These are phyloP conservation scores for Rehmannia glutinosa DNA, from an alignment of 257 asterid species.

Conservation along the genomic window DNA sequence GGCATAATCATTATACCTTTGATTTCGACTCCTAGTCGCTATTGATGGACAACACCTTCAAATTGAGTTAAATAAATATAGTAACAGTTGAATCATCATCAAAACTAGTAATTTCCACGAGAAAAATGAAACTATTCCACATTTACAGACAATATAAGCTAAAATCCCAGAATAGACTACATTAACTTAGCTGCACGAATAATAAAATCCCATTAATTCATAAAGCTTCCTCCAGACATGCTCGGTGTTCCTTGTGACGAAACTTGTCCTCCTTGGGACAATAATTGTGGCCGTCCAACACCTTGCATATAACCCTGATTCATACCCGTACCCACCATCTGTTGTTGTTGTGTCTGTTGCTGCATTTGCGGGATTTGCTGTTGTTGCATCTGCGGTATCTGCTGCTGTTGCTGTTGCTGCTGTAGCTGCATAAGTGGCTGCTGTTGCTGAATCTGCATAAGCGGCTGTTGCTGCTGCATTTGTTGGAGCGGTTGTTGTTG, in stretches of 20 bases:
- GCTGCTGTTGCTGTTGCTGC: slow-evolving; percentile 39
- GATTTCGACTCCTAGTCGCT: too few species aligned
- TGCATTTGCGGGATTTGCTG: slow-evolving; percentile 39
- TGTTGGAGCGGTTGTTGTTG: slow-evolving; percentile 33
- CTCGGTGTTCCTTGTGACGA: slow-evolving; percentile 66
- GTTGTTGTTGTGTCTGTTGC: slow-evolving; percentile 39
- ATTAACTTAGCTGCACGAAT: background rate
- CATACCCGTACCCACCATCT: slow-evolving; percentile 57
- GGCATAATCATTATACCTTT: too few species aligned
- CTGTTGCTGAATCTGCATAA: slow-evolving; percentile 29
- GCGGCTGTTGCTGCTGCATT: slow-evolving; percentile 19
- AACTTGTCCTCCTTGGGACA: slow-evolving; percentile 80
- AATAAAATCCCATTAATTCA: slow-evolving; percentile 26
- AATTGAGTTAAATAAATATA: too few species aligned
- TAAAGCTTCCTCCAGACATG: slow-evolving; percentile 68
- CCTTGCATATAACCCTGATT: slow-evolving; percentile 71
- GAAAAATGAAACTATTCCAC: background rate
- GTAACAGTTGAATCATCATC: too few species aligned
- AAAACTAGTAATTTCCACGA: background rate
- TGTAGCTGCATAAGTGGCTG: slow-evolving; percentile 17
- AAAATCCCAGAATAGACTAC: background rate
- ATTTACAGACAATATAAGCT: background rate
- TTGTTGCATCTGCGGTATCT: slow-evolving; percentile 33
- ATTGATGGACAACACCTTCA: too few species aligned
- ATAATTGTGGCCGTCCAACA: slow-evolving; percentile 54